phyloP scores from a whole-genome alignment of 2,329 filamentous ascomycete genomes.

The Arthrobotrys entomopaga region DNA sequence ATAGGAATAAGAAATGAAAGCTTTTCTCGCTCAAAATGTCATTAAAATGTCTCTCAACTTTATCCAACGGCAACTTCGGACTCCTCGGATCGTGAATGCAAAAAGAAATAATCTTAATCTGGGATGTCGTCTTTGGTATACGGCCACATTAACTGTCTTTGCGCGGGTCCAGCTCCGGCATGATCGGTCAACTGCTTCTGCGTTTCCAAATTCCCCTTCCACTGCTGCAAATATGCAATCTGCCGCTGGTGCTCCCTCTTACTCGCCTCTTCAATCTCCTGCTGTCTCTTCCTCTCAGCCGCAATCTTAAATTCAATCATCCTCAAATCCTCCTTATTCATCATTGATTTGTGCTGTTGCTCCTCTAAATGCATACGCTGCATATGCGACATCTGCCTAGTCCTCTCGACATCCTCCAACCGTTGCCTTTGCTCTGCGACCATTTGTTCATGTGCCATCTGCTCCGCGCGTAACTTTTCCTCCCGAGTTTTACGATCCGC shows the following conservation, averaged over 20 bases:
- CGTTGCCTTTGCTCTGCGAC: conserved; percentile 29
- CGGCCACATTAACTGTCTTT: conserved; percentile 41
- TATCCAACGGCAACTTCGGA: neutral
- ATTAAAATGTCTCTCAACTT: neutral
- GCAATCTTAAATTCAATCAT: conserved; percentile 52
- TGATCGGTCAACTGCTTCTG: conserved; percentile 39
- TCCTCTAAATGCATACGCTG: conserved; percentile 43
- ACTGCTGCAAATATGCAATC: conserved; percentile 44
- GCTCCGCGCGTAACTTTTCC: conserved; percentile 30
- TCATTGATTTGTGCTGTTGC: conserved; percentile 33
- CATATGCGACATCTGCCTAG: conserved; percentile 27
- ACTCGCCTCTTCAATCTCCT: conserved; percentile 43
- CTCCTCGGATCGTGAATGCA: neutral
- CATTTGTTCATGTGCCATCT: conserved; percentile 29
- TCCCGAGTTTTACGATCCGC: conserved; percentile 38
- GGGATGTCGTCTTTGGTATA: conserved; percentile 47
- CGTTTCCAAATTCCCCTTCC: conserved; percentile 42
- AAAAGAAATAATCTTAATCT: conserved; percentile 23
- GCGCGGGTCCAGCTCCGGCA: conserved; percentile 16
- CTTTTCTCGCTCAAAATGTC: conserved; percentile 27
- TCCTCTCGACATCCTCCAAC: conserved; percentile 31
- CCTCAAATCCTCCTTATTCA: conserved; percentile 46
- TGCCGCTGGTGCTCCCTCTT: conserved; percentile 37
- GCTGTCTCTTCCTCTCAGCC: conserved; percentile 40
- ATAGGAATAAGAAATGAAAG: neutral